Percentiles rank a stretch among this genome's conserved stretches.
Conservation (phyloP, 371 early-diverging fungal species). For the Mucor piriformis region DNA sequence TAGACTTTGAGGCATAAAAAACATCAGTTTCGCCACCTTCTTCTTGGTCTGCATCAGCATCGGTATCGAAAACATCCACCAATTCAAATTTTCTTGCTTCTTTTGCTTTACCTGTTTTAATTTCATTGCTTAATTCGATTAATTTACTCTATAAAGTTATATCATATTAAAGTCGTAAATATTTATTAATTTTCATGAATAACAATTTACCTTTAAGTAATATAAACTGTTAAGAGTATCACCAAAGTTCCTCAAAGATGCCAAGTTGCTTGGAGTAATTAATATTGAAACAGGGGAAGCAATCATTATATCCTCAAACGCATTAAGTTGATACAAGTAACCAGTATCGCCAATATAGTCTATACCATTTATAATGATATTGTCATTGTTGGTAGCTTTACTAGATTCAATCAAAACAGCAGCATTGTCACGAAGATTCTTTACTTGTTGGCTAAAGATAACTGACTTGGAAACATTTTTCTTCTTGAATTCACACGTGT, state of each 20-base stretch:
- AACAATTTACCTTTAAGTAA: background rate
- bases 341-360: too few species aligned
- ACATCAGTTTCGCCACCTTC: background rate
- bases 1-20: too few species aligned
- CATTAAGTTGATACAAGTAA: too few species aligned
- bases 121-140: background rate
- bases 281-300: background rate
- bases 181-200: background rate
- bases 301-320: background rate
- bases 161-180: background rate
- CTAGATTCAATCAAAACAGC: background rate
- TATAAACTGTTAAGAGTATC: background rate
- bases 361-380: too few species aligned
- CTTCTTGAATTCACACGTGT: background rate
- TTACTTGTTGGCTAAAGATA: background rate
- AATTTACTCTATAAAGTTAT: background rate
- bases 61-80: background rate
- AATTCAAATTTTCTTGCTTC: background rate
- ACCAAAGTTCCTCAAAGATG: background rate
- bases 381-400: too few species aligned
- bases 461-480: background rate
- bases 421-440: conserved; percentile 1
- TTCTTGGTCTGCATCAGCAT: background rate
- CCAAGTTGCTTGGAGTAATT: background rate
- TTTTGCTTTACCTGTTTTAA: background rate